A percentile compares a stretch with the other conserved stretches of the same genome.
phyloP scores from a whole-genome alignment of 2,329 filamentous ascomycete species.

The Ambrosiella beaveri region DNA sequence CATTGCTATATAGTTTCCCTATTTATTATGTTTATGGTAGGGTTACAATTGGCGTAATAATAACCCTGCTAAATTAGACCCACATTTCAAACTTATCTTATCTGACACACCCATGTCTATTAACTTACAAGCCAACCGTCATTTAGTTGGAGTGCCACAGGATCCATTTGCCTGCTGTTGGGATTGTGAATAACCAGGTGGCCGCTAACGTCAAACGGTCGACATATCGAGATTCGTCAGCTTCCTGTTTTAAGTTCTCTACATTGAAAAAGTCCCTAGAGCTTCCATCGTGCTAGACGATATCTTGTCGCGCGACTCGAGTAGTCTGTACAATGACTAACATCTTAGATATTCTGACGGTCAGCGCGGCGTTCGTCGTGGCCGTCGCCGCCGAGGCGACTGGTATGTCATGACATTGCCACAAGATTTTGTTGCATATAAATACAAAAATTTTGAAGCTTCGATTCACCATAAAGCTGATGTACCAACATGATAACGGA shows the following conservation, averaged over 20 bases:
- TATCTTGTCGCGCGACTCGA: background rate
- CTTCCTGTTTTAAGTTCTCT: background rate
- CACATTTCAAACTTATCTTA: conserved; percentile 2
- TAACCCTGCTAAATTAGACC: background rate
- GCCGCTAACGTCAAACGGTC: background rate
- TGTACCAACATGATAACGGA: background rate
- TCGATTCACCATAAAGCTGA: no score
- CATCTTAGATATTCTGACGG: conserved; percentile 9
- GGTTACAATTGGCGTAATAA: background rate
- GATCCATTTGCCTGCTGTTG: background rate
- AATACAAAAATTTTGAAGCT: background rate
- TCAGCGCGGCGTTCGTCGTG: conserved; percentile 8
- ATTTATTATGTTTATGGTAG: background rate
- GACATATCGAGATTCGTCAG: background rate
- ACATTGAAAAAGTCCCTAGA: background rate
- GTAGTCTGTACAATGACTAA: conserved; percentile 8
- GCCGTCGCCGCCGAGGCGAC: conserved; percentile 10
- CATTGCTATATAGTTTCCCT: background rate
- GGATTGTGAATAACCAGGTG: background rate
- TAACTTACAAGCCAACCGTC: background rate
- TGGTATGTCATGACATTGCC: conserved; percentile 1
- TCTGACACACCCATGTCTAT: background rate
- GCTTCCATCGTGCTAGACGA: background rate
- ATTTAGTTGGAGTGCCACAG: background rate
- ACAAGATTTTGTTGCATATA: background rate